Conservation (phyloP, 2,329 filamentous ascomycete species). For the Trematosphaeria pertusa region DNA sequence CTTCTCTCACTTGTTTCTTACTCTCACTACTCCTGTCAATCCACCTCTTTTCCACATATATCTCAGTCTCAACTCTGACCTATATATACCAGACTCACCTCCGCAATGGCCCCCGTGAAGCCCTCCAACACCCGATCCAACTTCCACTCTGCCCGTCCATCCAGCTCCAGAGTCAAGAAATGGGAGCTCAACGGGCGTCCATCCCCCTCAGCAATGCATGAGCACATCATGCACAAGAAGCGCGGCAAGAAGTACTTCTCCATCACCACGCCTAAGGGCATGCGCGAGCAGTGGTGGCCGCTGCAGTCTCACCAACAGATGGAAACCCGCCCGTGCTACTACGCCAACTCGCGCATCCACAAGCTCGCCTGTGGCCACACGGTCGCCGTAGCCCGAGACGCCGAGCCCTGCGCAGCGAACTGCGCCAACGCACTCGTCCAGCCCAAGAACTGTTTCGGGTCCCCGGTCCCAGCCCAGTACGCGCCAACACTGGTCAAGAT, state of each 20-base stretch:
- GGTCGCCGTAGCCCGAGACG: constrained; percentile 11
- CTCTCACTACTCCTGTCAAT: no score
- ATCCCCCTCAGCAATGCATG: not conserved
- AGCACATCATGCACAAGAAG: not conserved
- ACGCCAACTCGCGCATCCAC: constrained; percentile 16
- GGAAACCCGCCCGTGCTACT: constrained; percentile 21
- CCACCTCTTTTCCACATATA: not conserved
- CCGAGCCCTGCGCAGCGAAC: constrained; percentile 20
- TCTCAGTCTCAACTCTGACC: not conserved
- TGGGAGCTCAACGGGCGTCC: not conserved
- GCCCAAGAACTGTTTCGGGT: not conserved
- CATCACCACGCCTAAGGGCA: constrained; percentile 1
- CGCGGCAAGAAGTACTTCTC: not conserved
- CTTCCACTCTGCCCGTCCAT: not conserved
- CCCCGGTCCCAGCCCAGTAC: not conserved
- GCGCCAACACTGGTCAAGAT: not conserved
- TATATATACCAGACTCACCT: not conserved
- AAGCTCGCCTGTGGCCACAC: constrained; percentile 18
- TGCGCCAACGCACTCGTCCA: constrained; percentile 2
- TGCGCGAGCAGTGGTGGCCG: constrained; percentile 12
- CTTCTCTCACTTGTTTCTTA: no score
- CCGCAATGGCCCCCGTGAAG: no score
- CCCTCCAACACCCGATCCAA: no score
- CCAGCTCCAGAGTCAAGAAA: not conserved
- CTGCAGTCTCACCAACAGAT: constrained; percentile 8